Evolutionary conservation across 1,284 basidiomycete species (phyloP), one percentile per base, ranked within the genome.

Genomic region (Cutaneotrichosporon mucoides): DNA sequence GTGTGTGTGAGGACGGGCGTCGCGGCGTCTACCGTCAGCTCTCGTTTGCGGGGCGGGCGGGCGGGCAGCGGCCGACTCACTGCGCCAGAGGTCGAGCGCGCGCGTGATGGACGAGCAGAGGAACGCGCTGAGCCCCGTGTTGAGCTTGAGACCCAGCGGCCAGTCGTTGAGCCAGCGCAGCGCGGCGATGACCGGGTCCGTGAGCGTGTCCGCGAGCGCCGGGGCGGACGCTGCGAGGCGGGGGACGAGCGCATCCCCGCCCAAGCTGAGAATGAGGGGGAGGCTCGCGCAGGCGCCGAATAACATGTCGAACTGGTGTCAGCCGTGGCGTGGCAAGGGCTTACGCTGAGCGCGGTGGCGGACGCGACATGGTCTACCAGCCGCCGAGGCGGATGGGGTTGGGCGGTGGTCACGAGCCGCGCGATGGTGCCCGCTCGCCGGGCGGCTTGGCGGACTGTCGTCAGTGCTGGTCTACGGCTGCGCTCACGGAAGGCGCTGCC

Each of bases 91-190:
- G 3, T 80, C 79, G 6, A 89, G 83, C 5, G 87, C 64, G 33
- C 83, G 82, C 1, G 85, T 80, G 57, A 94, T 87, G 0, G 84
- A 81, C 59, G 86, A 83, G 38, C 87, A 86, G 68, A 92, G 89
- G 70, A 95, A 90, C 15, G 82, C 80, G 66, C 91, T 90, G 13
- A 98, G 83, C 66, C 97, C 91, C 0, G 91, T 92, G 73, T 99
- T 99, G 60, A 99, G 86, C 78, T 99, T 99, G 46, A 99, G 79
- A 1, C 96, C 95, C 0, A 88, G 91, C 0, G 95, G 95, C 94
- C 96, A 99, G 59, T 88, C 86, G 72, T 95, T 89, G 4, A 99
- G 82, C 94, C 94, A 98, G 46, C 53, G 48, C 34, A 76, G 60
- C 4, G 60, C 60, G 0, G 34, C 38, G 15, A 72, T 59, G 6